Evolutionary conservation across 306 rosid genomes (phyloP), one percentile per base, ranked within the genome.

Genomic region (Canavalia ensiformis): DNA sequence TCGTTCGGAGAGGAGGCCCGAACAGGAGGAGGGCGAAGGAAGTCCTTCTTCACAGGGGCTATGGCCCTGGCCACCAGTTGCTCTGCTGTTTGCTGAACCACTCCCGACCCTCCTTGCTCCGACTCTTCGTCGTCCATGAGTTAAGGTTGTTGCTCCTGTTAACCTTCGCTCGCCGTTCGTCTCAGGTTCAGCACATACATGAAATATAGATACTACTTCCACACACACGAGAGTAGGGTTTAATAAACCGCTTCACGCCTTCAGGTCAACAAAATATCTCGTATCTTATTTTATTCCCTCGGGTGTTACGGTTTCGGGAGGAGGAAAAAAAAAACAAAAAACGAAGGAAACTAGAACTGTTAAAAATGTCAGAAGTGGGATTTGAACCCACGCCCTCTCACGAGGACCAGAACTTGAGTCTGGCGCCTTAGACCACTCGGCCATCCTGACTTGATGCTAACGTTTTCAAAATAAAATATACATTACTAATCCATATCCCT

Each of bases 11-110:
- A 59, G 13, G 81, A 70, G 68, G 84, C 47, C 18, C 97, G 89
- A 54, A 34, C 46, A 0, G 94, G 93, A n/a, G 90, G 93, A 76
- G 92, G 94, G 13, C 93, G 88, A 70, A 93, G 92, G 82, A 72
- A 93, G 42, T 81, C 81, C 10, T 63, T 83, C 59, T 91, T 95
- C 8, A 95, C 92, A 2, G 98, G 99, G 80, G 96, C 99, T 45
- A 93, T 89, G 84, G 88, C 82, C 70, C 88, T 89, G 37, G 91
- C 94, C 3, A 87, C 94, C n/a, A 95, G 89, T 87, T 95, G 88
- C 68, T 92, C 89, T 2, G 94, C 80, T 37, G 91, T 92, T 56
- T 29, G 59, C 59, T 78, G 74, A 41, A 63, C 46, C 0, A n/a
- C 72, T n/a, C 8, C 81, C 73, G 76, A 5, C 1, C 50, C 10